Base-by-base conservation (phyloP, 2,329 filamentous ascomycete genomes). In the Alternaria dauci region DNA sequence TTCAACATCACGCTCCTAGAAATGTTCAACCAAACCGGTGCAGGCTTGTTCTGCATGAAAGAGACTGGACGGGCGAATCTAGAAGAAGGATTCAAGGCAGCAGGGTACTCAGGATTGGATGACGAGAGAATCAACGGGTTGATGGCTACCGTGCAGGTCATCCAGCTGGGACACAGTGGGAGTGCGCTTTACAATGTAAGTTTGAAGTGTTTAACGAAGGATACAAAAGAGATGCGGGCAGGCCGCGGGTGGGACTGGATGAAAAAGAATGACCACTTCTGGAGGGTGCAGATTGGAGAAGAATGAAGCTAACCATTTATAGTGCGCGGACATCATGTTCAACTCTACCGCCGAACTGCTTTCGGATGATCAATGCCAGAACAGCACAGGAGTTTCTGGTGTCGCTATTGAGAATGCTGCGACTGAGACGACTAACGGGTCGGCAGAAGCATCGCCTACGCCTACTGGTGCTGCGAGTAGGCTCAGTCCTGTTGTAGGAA, bases 1-100 rank as follows among this genome's bases (percentile, higher is more conserved):
- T 82, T 83, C 75, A 83, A 84, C 67, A 80, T 83, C 63, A 74
- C 72, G 16, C 74, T 84, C 16, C 72, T 82, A 4, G 68, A 73
- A 18, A 69, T 73, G 42, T 82, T 83, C 71, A 84, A 84, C 67
- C 81, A 83, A 70, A 84, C 82, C 0, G 79, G 79, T n/a, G 79
- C 80, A 12, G 82, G 82, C 5, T 78, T 80, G 0, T 80, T 83
- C 52, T 84, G 82, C 63, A 71, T 83, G 11, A 77, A 79, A 11
- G 76, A 80, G 38, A 67, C 80, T 11, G 60, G 72, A 11, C 50
- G 72, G 53, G 50, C 63, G 5, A 65, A 66, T 11, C 61, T 78
- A 11, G 73, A 68, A 20, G 69, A 46, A 1, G 74, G 67, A 0
- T 55, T 75, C 23, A 72, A 67, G 43, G 67, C 59, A 9, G 68